Base-by-base conservation (phyloP, 768 basidiomycete genomes). In the Porphyrellus cyaneotinctus region DNA sequence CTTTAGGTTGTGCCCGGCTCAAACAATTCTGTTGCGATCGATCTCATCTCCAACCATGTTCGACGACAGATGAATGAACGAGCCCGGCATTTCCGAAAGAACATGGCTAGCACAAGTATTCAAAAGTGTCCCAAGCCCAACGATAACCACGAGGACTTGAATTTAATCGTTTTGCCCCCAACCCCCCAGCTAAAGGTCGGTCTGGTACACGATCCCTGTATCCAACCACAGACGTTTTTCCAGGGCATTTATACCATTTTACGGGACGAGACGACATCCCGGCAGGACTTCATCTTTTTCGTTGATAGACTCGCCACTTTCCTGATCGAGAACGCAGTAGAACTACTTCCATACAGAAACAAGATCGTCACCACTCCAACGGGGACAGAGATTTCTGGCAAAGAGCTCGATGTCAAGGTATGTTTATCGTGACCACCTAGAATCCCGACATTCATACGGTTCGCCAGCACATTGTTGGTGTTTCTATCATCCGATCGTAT, bases 1-100 rank as follows among this genome's bases (percentile, higher is more conserved):
- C 30, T 47, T n/a, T 55, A 95, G 94, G 95, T 97, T 58, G 95
- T 99, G n/a, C 95, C 95, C 2, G 95, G 95, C 3, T 82, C 82
- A 4, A 84, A 92, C 58, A 98, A 98, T 63, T 68, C 80, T 20
- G 87, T 95, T 11, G 94, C 95, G 4, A 93, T 97, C 49, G 95
- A 97, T 54, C 77, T 99, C 35, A 92, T 99, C 48, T 85, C 87
- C 15, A 92, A 91, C 2, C 97, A 98, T 64, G 83, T 98, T 52
- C 81, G 84, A 24, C 81, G 86, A 35, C 85, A 97, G 66, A 78
- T 98, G 42, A 81, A 84, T 46, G 87, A 91, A 49, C 84, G 95
- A 4, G 78, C 85, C 4, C 80, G 82, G 22, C 76, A 79, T 36
- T 85, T 97, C 64, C 75, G 93, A 15, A 79, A 80, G 55, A 80